Evolutionary conservation across 768 basidiomycete genomes (phyloP), one percentile per base, ranked within the genome.

Genomic region (Galerina sulciceps): DNA sequence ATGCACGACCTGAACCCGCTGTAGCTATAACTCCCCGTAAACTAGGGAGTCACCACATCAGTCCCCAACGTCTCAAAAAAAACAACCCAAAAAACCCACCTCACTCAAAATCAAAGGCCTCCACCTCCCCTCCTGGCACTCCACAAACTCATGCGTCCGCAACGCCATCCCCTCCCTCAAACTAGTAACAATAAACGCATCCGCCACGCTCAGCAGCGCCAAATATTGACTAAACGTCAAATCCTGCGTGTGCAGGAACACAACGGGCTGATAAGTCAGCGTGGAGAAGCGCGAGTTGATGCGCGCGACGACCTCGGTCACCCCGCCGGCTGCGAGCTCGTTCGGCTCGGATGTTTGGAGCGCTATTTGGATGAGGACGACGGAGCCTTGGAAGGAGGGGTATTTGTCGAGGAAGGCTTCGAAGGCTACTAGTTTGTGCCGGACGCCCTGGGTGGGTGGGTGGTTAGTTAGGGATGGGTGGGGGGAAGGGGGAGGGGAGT

Each of bases 91-190:
- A 46, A 8, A 17, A 72, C 81, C 6, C 45, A 89, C 89, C 79
- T 93, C 92, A 67, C 90, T 92, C 59, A 94, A 69, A 60, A 94
- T 87, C 31, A 94, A 81, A 0, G 90, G 88, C 52, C 91, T 76
- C 59, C 83, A 80, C 51, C 80, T 73, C 14, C 75, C 85, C 66
- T 91, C 88, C 69, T 94, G 93, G 66, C 91, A 94, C 71, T 92
- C 90, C 10, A 95, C 91, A 67, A 85, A 93, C 70, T 93, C 91
- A 68, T 93, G 91, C 1, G 88, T 87, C 45, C 89, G 79, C 50
- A 94, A 73, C 10, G 92, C 92, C 93, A 95, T 94, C 0, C 93
- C 93, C 71, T 95, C 93, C 2, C 93, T 79, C 71, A 95, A 75
- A 69, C 89, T 90, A 5, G 91, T 90, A 18, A 93, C 88, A 62